Evolutionary conservation across 352 stramenopile species (phyloP), one percentile per base, ranked within the genome.

Genomic region (Globisporangium orthogonon): DNA sequence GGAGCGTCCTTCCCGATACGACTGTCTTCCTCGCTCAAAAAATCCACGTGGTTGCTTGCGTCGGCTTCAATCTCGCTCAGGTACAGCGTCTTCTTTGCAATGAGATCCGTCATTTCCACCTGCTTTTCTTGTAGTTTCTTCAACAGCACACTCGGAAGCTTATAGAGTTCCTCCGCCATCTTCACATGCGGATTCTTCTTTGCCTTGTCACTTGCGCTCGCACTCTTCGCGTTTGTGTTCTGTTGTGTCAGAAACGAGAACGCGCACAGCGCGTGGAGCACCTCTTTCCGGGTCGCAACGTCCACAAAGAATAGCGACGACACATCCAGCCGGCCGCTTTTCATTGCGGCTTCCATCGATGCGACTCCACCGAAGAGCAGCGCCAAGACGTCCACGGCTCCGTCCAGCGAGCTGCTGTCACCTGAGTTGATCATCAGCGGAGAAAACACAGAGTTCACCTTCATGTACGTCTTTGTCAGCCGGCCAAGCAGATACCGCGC

Each of bases 291-390:
- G 54, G 73, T 73, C 1, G 71, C 63, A 23, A 81, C 59, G 45
- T 86, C 74, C 6, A 92, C 78, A 45, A 83, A 92, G 58, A 92
- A 92, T 5, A 92, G 61, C 17, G 78, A 74, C 15, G 80, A 91
- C 9, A 92, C 73, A 53, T 92, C 78, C 1, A 92, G 56, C 18
- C 84, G 82, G 0, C 78, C 80, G 39, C 63, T 89, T 59, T 89
- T 91, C 71, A 92, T 89, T 4, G 80, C 80, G 10, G 76, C 78
- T 60, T 92, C 80, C 83, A 92, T 92, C 0, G 80, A 85, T 6
- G 60, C 53, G 17, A 86, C 66, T 31, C 83, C 83, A 30, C 83
- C 83, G 64, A 89, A 92, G 41, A 92, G 58, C 47, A 92, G 50
- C n/a, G 80, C 75, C 17, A 92, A 44, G 7, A 92, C 78, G 49